Conservation (phyloP, 192 early-diverging fungal genomes). For the Mortierella antarctica region DNA sequence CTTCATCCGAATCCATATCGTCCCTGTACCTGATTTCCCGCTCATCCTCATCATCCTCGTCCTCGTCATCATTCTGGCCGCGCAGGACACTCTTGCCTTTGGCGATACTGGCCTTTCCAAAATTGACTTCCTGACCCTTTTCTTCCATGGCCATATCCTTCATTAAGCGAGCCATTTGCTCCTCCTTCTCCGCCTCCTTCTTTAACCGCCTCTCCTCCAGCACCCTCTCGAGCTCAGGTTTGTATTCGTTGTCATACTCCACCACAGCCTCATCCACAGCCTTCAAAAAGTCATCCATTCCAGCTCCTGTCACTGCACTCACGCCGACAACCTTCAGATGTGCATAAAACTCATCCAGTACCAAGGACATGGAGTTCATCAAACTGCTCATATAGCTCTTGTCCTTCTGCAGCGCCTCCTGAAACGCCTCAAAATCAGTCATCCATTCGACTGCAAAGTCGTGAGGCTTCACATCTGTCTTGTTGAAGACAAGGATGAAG, state of each 20-base stretch:
- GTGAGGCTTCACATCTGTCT: constrained; percentile 91
- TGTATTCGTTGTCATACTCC: constrained; percentile 92
- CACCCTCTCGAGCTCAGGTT: constrained; percentile 82
- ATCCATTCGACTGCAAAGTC: constrained; percentile 96
- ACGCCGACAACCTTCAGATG: constrained; percentile 87
- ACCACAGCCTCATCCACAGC: constrained; percentile 81
- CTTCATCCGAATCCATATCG: constrained; percentile 34
- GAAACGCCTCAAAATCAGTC: constrained; percentile 95
- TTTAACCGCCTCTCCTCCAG: constrained; percentile 67
- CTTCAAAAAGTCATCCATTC: constrained; percentile 90
- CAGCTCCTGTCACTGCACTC: constrained; percentile 90
- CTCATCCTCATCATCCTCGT: constrained; percentile 55
- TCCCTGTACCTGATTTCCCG: constrained; percentile 26
- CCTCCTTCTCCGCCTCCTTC: constrained; percentile 74
- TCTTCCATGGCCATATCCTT: constrained; percentile 85
- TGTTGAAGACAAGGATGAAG: constrained; percentile 96
- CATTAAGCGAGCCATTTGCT: constrained; percentile 85
- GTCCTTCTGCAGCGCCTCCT: constrained; percentile 86
- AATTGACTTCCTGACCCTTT: constrained; percentile 51
- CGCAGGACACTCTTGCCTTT: constrained; percentile 14
- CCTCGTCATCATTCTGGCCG: constrained; percentile 38
- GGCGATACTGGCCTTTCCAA: constrained; percentile 16
- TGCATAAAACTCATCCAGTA: constrained; percentile 97
- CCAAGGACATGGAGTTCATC: constrained; percentile 95
- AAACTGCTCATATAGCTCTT: constrained; percentile 91